Conservation (phyloP, 192 early-diverging fungal genomes). For the Coemansia umbellata region DNA sequence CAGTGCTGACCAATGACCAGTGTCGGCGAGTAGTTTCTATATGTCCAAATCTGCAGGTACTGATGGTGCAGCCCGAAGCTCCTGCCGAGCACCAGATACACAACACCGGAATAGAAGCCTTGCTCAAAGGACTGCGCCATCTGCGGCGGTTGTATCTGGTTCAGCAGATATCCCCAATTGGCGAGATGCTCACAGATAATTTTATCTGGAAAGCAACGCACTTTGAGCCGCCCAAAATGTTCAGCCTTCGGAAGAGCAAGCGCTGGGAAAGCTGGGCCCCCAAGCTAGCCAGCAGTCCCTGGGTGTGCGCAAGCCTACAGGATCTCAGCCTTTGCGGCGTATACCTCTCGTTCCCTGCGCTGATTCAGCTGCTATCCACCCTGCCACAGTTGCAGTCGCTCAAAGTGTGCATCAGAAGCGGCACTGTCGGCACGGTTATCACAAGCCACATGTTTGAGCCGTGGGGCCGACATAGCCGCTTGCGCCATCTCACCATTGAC, state of each 20-base stretch:
- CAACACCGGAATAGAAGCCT: constrained; percentile 44
- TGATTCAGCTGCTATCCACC: constrained; percentile 48
- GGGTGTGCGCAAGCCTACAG: constrained; percentile 29
- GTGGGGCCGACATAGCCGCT: constrained; percentile 46
- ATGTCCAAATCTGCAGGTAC: constrained; percentile 43
- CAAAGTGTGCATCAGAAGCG: constrained; percentile 38
- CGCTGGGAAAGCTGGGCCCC: constrained; percentile 52
- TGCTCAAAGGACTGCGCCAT: constrained; percentile 32
- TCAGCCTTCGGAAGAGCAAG: constrained; percentile 41
- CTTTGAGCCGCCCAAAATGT: constrained; percentile 43
- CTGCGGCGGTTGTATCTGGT: constrained; percentile 42
- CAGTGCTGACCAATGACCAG: constrained; percentile 48
- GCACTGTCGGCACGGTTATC: constrained; percentile 35
- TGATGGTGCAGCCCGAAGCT: constrained; percentile 50
- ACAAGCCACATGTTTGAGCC: constrained; percentile 49
- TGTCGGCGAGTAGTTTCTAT: constrained; percentile 22
- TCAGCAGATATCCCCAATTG: constrained; percentile 51
- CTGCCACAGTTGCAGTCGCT: constrained; percentile 34
- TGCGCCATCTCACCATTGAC: constrained; percentile 42
- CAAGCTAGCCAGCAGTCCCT: constrained; percentile 51
- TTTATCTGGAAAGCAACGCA: constrained; percentile 49
- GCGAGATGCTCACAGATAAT: constrained; percentile 50
- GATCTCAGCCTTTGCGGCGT: constrained; percentile 48
- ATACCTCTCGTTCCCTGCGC: constrained; percentile 46
- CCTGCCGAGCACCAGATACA: constrained; percentile 50